phyloP scores from a whole-genome alignment of 2,329 filamentous ascomycete species.

The Colletotrichum kahawae region DNA sequence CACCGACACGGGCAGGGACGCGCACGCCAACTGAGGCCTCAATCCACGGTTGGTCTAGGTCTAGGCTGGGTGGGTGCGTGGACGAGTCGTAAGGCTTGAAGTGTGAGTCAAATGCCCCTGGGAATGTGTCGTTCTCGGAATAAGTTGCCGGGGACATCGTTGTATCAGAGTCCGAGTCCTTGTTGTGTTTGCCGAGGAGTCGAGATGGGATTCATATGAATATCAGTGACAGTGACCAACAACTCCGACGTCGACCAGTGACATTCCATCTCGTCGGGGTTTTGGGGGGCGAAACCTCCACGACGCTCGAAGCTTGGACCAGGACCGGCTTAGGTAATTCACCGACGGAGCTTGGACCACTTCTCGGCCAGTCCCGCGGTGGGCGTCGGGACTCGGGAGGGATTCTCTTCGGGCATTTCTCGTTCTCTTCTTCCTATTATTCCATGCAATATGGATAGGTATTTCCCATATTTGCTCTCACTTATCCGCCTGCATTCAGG shows the following conservation, averaged over 20 bases:
- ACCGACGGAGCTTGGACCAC: background rate
- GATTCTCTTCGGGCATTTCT: background rate
- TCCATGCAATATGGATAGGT: background rate
- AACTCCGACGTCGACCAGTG: background rate
- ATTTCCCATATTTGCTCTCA: background rate
- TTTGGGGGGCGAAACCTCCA: background rate
- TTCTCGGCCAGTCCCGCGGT: background rate
- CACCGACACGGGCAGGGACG: constrained; percentile 1
- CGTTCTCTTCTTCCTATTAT: background rate
- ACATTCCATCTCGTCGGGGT: background rate
- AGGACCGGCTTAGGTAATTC: background rate
- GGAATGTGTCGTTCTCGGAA: background rate
- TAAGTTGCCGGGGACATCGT: background rate
- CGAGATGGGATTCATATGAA: background rate
- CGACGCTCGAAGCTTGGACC: background rate
- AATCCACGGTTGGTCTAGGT: background rate
- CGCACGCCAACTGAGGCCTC: constrained; percentile 15
- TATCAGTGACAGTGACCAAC: background rate
- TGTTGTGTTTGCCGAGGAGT: background rate
- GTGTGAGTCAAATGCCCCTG: constrained; percentile 8
- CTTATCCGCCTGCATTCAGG: background rate
- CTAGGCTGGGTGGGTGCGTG: background rate
- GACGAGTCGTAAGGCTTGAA: constrained; percentile 2
- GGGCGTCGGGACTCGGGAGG: background rate
- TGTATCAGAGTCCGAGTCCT: background rate